Conservation (phyloP, 1,284 basidiomycete genomes). For the Tilletia caries region DNA sequence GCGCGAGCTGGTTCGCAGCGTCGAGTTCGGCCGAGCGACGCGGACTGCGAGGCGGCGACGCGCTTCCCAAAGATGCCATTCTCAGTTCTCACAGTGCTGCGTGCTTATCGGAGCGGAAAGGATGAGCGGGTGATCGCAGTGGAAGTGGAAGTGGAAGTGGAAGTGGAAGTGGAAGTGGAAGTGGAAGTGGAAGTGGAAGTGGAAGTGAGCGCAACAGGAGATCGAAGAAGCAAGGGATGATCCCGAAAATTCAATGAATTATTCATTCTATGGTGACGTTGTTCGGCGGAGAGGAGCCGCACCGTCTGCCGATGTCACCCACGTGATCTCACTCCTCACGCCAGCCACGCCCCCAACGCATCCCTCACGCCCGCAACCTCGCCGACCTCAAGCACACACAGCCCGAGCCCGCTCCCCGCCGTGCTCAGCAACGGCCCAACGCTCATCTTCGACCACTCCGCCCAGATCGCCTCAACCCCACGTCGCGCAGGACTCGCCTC, state of each 20-base stretch:
- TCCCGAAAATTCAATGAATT: no score
- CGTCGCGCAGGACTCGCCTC: constrained; percentile 34
- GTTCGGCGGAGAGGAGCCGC: no score
- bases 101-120: no score
- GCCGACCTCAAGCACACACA: not conserved
- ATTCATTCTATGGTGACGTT: no score
- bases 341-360: not conserved
- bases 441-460: constrained; percentile 66
- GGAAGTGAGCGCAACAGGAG: no score
- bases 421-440: constrained; percentile 75
- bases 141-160: no score
- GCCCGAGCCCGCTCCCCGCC: constrained; percentile 58
- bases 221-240: no score
- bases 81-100: not conserved
- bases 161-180: no score
- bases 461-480: constrained; percentile 71
- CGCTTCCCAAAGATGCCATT: not conserved
- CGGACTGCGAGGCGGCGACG: not conserved
- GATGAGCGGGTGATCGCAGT: no score
- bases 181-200: no score
- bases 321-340: no score
- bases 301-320: no score
- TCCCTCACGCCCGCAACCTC: not conserved
- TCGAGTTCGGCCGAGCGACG: constrained; percentile 7
- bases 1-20: constrained; percentile 41